Evolutionary conservation across 129 eudicot genomes (phyloP).

Genomic region (Arctium lappa): DNA sequence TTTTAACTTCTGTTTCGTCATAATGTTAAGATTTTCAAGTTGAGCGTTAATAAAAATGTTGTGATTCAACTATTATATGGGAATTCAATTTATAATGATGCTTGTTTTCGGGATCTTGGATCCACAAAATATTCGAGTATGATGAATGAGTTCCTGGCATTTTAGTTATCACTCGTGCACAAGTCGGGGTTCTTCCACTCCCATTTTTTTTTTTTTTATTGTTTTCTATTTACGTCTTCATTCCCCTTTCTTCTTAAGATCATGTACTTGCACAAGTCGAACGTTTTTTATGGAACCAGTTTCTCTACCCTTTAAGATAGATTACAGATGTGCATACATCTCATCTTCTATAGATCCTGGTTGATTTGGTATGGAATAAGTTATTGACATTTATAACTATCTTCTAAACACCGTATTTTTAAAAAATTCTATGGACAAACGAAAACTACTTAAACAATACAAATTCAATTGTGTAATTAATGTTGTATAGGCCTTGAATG

Average conservation of each 20-base stretch:
- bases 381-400: not conserved
- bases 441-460: not conserved
- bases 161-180: not conserved
- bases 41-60: not conserved
- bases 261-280: not conserved
- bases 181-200: not conserved
- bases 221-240: not conserved
- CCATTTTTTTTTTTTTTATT: too few species aligned
- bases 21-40: not conserved
- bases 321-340: not conserved
- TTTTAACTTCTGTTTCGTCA: not conserved
- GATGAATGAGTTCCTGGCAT: not conserved
- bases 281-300: not conserved
- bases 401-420: not conserved
- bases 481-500: not conserved
- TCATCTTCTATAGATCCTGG: not conserved
- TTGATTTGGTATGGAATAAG: not conserved
- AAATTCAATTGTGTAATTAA: not conserved
- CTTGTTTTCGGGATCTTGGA: not conserved
- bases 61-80: not conserved
- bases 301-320: not conserved
- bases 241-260: not conserved
- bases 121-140: not conserved
- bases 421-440: not conserved
- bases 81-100: not conserved